Evolutionary conservation across 257 asterid genomes (phyloP).

Genomic region (Gentiana straminea): DNA sequence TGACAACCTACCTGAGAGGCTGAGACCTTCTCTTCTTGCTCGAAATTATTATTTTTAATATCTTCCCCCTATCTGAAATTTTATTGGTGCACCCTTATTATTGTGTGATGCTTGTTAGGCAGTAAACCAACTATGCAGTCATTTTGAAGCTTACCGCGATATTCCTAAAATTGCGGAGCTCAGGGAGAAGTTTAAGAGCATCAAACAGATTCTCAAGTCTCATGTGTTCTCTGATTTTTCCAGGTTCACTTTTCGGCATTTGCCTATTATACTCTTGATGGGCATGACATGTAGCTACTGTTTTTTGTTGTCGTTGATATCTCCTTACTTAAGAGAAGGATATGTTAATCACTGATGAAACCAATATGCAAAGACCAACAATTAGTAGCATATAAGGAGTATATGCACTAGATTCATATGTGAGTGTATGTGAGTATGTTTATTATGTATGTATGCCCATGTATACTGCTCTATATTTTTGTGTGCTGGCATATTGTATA

Average conservation of each 20-base stretch:
- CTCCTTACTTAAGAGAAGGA: neutral
- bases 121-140: slow-evolving; percentile 92
- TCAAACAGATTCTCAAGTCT: slow-evolving; percentile 86
- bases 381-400: neutral
- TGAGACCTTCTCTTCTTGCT: no score
- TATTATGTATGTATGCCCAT: no score
- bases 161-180: slow-evolving; percentile 91
- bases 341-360: no score
- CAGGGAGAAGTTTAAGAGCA: slow-evolving; percentile 85
- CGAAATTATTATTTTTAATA: no score
- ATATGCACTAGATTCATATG: no score
- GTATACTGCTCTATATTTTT: no score
- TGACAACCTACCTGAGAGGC: no score
- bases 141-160: slow-evolving; percentile 94
- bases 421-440: no score
- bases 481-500: no score
- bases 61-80: no score
- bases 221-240: slow-evolving; percentile 95
- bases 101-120: slow-evolving; percentile 50
- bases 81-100: slow-evolving; percentile 12
- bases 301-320: neutral
- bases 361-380: neutral
- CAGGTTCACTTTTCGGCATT: slow-evolving; percentile 37
- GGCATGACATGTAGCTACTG: neutral
- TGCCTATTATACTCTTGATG: neutral